Percentiles rank a stretch among this genome's conserved stretches.
Conservation (phyloP, 1,284 basidiomycete species). For the Wallemia mellicola region DNA sequence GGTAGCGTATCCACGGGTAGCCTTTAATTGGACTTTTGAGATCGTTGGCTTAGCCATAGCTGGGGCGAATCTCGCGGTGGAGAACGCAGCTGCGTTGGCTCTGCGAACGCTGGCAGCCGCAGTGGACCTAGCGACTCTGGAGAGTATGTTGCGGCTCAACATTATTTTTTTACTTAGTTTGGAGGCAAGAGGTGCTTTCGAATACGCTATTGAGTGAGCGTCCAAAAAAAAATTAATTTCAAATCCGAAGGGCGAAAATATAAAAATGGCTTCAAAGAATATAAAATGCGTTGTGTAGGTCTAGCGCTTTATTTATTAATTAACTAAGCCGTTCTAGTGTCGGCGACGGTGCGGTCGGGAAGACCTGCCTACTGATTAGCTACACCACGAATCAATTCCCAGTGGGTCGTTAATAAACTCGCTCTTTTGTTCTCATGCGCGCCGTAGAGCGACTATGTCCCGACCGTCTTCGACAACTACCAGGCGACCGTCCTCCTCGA, state of each 20-base stretch:
- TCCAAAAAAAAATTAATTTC: background rate
- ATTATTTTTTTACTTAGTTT: background rate
- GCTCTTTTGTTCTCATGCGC: slow-evolving; percentile 3
- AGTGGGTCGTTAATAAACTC: slow-evolving; percentile 23
- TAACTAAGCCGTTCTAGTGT: background rate
- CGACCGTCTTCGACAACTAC: slow-evolving; percentile 31
- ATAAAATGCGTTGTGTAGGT: background rate
- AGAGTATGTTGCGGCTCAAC: background rate
- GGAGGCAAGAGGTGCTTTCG: no score
- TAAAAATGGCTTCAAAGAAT: background rate
- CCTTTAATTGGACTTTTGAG: background rate
- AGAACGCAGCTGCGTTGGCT: background rate
- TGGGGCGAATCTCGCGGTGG: background rate
- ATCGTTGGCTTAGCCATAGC: background rate
- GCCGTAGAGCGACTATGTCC: slow-evolving; percentile 70
- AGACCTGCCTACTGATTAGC: slow-evolving; percentile 33
- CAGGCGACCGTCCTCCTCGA: slow-evolving; percentile 69
- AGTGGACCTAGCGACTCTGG: background rate
- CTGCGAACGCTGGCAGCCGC: background rate
- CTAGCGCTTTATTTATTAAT: background rate
- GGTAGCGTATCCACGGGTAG: slow-evolving; percentile 55
- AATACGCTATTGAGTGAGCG: no score
- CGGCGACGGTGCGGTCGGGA: slow-evolving; percentile 1
- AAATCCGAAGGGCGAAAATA: background rate
- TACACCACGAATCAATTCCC: slow-evolving; percentile 91